phyloP scores from a whole-genome alignment of 768 basidiomycete genomes.

The Fomitopsis serialis region DNA sequence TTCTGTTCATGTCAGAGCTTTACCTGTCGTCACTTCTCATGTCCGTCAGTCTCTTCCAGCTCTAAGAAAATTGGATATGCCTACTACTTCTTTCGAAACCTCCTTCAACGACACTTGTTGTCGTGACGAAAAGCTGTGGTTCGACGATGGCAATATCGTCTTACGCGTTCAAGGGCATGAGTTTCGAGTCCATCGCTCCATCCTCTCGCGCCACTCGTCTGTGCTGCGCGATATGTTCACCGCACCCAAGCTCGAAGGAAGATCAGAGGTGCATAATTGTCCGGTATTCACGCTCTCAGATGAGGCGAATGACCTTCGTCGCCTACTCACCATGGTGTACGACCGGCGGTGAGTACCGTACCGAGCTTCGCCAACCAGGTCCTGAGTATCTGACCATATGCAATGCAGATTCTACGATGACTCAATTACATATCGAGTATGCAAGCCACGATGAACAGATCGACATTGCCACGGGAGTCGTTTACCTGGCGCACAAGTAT shows the following conservation, averaged over 20 bases:
- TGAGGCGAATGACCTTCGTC: not conserved
- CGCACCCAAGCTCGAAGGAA: not conserved
- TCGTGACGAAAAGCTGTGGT: not conserved
- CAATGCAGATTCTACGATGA: too few relatives aligned
- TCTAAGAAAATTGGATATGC: too few relatives aligned
- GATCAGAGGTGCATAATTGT: not conserved
- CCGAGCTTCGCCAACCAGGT: not conserved
- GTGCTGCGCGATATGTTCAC: slow-evolving; percentile 11
- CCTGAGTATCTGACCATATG: not conserved
- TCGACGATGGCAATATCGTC: slow-evolving; percentile 6
- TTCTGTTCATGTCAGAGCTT: too few relatives aligned
- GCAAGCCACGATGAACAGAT: not conserved
- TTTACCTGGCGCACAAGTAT: slow-evolving; percentile 4
- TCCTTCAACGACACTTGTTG: not conserved
- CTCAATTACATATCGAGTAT: too few relatives aligned
- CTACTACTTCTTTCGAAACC: too few relatives aligned
- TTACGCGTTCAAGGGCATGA: not conserved
- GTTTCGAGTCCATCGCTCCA: slow-evolving; percentile 9
- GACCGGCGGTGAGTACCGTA: not conserved
- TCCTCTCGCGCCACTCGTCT: slow-evolving; percentile 13
- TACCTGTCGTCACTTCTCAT: too few relatives aligned
- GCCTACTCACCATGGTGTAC: not conserved
- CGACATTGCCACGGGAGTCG: not conserved
- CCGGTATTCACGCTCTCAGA: slow-evolving; percentile 7
- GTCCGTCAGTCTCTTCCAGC: too few relatives aligned